A percentile compares a stretch with the other conserved stretches of the same genome.
Conservation (phyloP, 2,329 filamentous ascomycete species). For the Penicillium paneum region DNA sequence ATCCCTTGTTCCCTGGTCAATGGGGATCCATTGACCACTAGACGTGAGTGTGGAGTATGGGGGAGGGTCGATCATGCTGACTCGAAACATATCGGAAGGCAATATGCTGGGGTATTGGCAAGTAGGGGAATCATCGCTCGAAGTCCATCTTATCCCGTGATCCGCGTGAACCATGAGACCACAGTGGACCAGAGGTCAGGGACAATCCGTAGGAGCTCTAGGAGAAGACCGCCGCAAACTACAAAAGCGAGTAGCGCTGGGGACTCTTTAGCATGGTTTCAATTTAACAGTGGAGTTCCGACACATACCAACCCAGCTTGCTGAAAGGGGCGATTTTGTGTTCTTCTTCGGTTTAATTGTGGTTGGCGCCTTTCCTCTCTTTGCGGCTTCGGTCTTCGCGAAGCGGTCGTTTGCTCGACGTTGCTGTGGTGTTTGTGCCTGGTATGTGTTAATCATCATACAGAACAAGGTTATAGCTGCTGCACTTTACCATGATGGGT, state of each 20-base stretch:
- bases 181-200: slow-evolving; percentile 41
- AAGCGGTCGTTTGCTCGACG: slow-evolving; percentile 61
- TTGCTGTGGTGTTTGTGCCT: slow-evolving; percentile 66
- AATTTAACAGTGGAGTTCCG: not conserved
- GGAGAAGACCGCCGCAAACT: slow-evolving; percentile 58
- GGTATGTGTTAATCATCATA: not conserved
- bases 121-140: not conserved
- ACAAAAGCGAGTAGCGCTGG: slow-evolving; percentile 61
- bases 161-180: slow-evolving; percentile 26
- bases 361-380: slow-evolving; percentile 55
- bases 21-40: not conserved
- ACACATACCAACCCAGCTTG: slow-evolving; percentile 59
- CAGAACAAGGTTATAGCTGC: not conserved
- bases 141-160: slow-evolving; percentile 17
- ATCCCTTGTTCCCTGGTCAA: not conserved
- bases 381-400: slow-evolving; percentile 57
- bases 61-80: not conserved
- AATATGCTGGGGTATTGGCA: slow-evolving; percentile 15
- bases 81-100: not conserved
- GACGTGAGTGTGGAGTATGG: not conserved
- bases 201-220: slow-evolving; percentile 53
- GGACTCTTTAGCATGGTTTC: slow-evolving; percentile 11
- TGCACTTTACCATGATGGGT: slow-evolving; percentile 1
- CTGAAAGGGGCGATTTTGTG: slow-evolving; percentile 54
- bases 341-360: slow-evolving; percentile 48